These are phyloP conservation scores for Suillus discolor DNA, from an alignment of 768 basidiomycete genomes.

Conservation along the genomic window DNA sequence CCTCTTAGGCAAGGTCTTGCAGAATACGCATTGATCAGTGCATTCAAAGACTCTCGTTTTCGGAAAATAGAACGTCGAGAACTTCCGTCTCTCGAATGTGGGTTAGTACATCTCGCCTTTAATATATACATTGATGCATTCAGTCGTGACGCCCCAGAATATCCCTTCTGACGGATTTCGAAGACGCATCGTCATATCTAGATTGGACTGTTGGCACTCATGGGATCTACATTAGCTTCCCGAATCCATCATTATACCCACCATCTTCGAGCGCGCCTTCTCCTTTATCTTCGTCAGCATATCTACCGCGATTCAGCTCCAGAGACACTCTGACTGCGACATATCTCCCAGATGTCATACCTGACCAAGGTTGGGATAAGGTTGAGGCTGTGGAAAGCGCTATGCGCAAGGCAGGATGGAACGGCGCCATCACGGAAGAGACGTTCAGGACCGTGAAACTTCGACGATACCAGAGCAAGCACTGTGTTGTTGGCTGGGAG, in stretches of 20 bases:
- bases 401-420: slow-evolving; percentile 93
- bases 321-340: slow-evolving; percentile 78
- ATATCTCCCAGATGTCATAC: slow-evolving; percentile 91
- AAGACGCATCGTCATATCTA: slow-evolving; percentile 79
- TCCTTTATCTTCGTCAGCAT: slow-evolving; percentile 66
- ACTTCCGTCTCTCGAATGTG: slow-evolving; percentile 81
- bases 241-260: slow-evolving; percentile 68
- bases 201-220: slow-evolving; percentile 94
- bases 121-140: slow-evolving; percentile 3
- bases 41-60: slow-evolving; percentile 88
- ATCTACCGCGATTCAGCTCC: slow-evolving; percentile 54
- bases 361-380: slow-evolving; percentile 94
- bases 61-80: slow-evolving; percentile 76
- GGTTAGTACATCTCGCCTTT: slow-evolving; percentile 50
- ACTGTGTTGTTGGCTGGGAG: slow-evolving; percentile 68
- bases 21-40: slow-evolving; percentile 92
- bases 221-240: slow-evolving; percentile 89
- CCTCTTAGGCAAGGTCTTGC: slow-evolving; percentile 73
- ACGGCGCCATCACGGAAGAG: slow-evolving; percentile 79
- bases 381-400: slow-evolving; percentile 89
- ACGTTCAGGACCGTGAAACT: slow-evolving; percentile 74
- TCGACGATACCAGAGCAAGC: slow-evolving; percentile 80
- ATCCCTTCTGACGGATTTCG: slow-evolving; percentile 93
- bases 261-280: slow-evolving; percentile 69
- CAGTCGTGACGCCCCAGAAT: slow-evolving; percentile 49